Conservation (phyloP, 352 stramenopile species). For the Phytophthora nicotianae region DNA sequence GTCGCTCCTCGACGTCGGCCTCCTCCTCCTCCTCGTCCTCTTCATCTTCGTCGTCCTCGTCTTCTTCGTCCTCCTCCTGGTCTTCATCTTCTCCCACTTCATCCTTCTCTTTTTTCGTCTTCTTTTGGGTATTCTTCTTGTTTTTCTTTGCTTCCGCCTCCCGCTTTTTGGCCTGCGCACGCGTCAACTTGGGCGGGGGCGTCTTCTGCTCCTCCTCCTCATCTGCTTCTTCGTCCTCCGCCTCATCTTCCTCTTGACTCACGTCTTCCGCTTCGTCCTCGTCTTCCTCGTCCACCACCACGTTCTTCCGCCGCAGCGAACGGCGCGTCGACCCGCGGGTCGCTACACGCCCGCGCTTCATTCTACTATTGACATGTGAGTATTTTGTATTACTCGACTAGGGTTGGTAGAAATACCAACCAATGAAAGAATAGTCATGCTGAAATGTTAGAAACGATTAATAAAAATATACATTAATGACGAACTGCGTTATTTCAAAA, state of each 20-base stretch:
- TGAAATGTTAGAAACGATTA: no score
- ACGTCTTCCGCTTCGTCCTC: constrained; percentile 33
- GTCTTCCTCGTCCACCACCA: constrained; percentile 73
- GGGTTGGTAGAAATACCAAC: constrained; percentile 6
- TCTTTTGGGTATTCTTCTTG: constrained; percentile 42
- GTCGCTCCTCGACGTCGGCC: constrained; percentile 34
- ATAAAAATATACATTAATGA: no score
- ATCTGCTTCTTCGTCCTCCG: constrained; percentile 36
- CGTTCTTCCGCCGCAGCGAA: constrained; percentile 71
- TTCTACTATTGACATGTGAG: constrained; percentile 17
- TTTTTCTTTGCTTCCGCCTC: constrained; percentile 44
- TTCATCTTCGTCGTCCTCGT: constrained; percentile 51
- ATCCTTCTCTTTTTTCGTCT: constrained; percentile 37
- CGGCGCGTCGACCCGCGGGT: constrained; percentile 51
- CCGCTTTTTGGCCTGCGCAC: constrained; percentile 40
- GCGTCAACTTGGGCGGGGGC: constrained; percentile 41
- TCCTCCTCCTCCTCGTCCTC: constrained; percentile 56
- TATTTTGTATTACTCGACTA: background rate
- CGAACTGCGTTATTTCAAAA: no score
- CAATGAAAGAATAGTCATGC: no score
- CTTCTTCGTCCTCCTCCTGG: constrained; percentile 47
- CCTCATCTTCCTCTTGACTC: constrained; percentile 39
- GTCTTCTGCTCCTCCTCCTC: constrained; percentile 37
- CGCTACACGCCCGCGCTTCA: constrained; percentile 66
- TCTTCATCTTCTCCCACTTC: constrained; percentile 39